Percentiles rank a stretch among this genome's conserved stretches.
Conservation (phyloP, 75 land plant genomes). For the Cupressus sempervirens region DNA sequence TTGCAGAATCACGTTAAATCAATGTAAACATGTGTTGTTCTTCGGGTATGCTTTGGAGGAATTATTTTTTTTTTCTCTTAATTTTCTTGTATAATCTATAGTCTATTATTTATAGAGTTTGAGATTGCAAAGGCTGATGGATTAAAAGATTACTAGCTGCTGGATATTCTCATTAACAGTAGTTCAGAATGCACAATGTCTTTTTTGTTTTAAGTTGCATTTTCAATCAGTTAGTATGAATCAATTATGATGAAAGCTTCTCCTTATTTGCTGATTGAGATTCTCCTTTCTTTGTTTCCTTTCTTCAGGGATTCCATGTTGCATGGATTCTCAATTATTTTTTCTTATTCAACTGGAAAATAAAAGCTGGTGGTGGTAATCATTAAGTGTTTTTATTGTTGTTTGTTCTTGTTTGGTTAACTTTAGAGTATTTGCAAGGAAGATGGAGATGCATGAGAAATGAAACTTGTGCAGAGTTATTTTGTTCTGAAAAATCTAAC, state of each 20-base stretch:
- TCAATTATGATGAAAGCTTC: neutral
- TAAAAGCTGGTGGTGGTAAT: neutral
- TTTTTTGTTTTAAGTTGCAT: neutral
- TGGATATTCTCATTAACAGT: neutral
- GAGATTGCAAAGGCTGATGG: too few species aligned
- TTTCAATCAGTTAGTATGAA: neutral
- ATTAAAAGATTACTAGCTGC: neutral
- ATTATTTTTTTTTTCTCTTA: too few species aligned
- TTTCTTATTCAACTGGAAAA: neutral
- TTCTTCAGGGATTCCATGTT: neutral
- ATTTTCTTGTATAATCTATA: too few species aligned
- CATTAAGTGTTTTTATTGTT: neutral
- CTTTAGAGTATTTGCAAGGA: neutral
- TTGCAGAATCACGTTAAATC: too few species aligned
- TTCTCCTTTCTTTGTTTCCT: neutral
- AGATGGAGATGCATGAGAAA: neutral
- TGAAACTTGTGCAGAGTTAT: neutral
- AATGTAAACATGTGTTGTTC: too few species aligned
- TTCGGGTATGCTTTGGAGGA: too few species aligned
- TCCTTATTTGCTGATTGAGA: neutral
- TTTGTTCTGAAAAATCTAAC: neutral
- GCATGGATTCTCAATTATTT: neutral
- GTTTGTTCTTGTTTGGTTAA: neutral
- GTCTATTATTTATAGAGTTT: too few species aligned
- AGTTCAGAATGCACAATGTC: neutral